Percentiles rank a stretch among this genome's conserved stretches.
These are phyloP conservation scores for Dissophora globulifera DNA, from an alignment of 192 early-diverging fungal species.

Conservation along the genomic window DNA sequence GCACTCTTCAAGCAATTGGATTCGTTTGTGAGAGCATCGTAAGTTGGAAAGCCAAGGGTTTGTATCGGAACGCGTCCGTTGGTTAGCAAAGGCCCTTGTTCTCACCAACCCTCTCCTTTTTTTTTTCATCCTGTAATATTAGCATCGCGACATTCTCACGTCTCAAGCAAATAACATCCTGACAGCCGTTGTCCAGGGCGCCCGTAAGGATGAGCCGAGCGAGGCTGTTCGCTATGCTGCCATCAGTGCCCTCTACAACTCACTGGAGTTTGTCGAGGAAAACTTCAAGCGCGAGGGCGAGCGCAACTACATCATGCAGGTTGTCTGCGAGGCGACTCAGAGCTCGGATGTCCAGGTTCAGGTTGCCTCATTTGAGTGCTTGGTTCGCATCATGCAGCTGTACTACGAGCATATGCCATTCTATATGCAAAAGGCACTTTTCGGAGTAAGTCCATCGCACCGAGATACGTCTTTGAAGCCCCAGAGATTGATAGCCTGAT, in stretches of 20 bases:
- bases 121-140: neutral
- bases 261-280: slow-evolving; percentile 92
- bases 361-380: slow-evolving; percentile 91
- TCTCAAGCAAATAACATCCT: slow-evolving; percentile 90
- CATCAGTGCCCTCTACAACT: slow-evolving; percentile 91
- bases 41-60: slow-evolving; percentile 34
- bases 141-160: slow-evolving; percentile 84
- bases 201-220: slow-evolving; percentile 90
- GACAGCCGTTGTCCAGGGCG: slow-evolving; percentile 94
- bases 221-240: slow-evolving; percentile 90
- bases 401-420: slow-evolving; percentile 97
- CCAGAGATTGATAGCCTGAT: too few species aligned
- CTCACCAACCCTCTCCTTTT: neutral
- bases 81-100: too few species aligned
- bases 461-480: too few species aligned
- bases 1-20: slow-evolving; percentile 90
- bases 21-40: slow-evolving; percentile 93
- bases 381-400: slow-evolving; percentile 95
- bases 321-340: slow-evolving; percentile 96
- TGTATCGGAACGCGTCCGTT: too few species aligned
- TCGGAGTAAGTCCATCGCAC: slow-evolving; percentile 73
- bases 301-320: slow-evolving; percentile 98
- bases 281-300: slow-evolving; percentile 96
- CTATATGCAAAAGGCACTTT: slow-evolving; percentile 98
- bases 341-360: slow-evolving; percentile 79